A percentile compares a stretch with the other conserved stretches of the same genome.
phyloP scores from a whole-genome alignment of 176 grass and related monocot genomes.

The Phoenix roebelenii region DNA sequence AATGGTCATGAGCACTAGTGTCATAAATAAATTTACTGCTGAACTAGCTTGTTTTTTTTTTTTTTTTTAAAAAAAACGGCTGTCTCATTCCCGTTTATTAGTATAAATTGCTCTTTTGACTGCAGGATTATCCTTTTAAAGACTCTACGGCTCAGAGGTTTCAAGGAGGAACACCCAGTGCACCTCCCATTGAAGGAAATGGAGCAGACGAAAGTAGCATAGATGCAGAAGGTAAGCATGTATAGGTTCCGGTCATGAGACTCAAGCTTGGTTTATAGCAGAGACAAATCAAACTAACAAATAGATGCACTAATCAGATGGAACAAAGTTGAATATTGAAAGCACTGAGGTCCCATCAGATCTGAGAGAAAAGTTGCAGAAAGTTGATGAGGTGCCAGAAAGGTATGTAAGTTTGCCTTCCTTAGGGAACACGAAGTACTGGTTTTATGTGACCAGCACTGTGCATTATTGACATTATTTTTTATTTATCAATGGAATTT shows the following conservation, averaged over 20 bases:
- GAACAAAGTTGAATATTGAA: slow-evolving; percentile 21
- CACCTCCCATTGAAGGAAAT: slow-evolving; percentile 62
- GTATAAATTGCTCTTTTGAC: slow-evolving; percentile 3
- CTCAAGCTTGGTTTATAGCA: background rate
- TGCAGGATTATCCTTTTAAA: slow-evolving; percentile 34
- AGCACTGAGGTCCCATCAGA: slow-evolving; percentile 28
- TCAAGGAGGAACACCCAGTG: slow-evolving; percentile 53
- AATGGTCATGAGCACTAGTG: too few species aligned
- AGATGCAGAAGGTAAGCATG: slow-evolving; percentile 28
- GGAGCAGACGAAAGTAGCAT: slow-evolving; percentile 26
- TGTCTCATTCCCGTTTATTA: background rate
- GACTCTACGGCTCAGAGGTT: slow-evolving; percentile 23
- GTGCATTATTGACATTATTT: too few species aligned
- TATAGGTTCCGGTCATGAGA: background rate
- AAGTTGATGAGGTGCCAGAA: slow-evolving; percentile 32
- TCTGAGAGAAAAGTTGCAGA: slow-evolving; percentile 29
- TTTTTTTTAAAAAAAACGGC: too few species aligned
- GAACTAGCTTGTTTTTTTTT: too few species aligned
- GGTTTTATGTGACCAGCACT: too few species aligned
- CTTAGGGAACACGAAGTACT: background rate
- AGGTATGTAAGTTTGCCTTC: slow-evolving; percentile 18
- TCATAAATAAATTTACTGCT: too few species aligned
- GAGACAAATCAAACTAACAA: slow-evolving; percentile 4
- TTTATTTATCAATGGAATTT: slow-evolving; percentile 1
- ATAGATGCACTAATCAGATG: slow-evolving; percentile 12